These are phyloP conservation scores for Lipomyces oligophaga DNA, from an alignment of 805 yeast genomes.

Conservation along the genomic window DNA sequence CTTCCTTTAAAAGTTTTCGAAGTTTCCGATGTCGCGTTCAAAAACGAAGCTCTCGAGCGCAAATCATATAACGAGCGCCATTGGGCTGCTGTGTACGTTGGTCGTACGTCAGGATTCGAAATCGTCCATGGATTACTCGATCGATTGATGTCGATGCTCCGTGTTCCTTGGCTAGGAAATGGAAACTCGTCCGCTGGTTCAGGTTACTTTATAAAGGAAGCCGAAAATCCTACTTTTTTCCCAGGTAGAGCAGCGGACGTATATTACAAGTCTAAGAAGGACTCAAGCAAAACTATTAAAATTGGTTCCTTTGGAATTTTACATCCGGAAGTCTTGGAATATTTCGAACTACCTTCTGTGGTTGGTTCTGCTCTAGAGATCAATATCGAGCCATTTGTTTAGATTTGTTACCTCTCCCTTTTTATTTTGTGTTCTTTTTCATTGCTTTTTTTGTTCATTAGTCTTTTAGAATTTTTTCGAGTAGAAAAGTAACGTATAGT, in stretches of 20 bases:
- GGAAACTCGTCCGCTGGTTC: conserved; percentile 27
- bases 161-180: conserved; percentile 55
- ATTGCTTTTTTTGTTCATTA: neutral
- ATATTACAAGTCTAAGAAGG: conserved; percentile 59
- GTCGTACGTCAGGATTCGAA: conserved; percentile 94
- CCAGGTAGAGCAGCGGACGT: conserved; percentile 97
- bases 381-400: conserved; percentile 82
- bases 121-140: conserved; percentile 90
- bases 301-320: conserved; percentile 88
- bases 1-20: conserved; percentile 94
- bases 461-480: neutral
- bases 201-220: conserved; percentile 25
- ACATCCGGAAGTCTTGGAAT: conserved; percentile 87
- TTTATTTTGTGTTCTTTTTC: neutral
- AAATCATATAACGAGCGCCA: conserved; percentile 88
- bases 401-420: conserved; percentile 14
- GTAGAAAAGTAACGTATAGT: too few relatives aligned
- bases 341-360: conserved; percentile 89
- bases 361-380: conserved; percentile 81
- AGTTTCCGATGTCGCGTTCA: conserved; percentile 89
- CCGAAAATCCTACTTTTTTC: conserved; percentile 61
- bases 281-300: conserved; percentile 31
- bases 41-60: conserved; percentile 75
- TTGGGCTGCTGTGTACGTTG: conserved; percentile 92
- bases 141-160: conserved; percentile 91